Base-by-base conservation (phyloP, 177 flowering plant genomes). In the Vitis hybrid region DNA sequence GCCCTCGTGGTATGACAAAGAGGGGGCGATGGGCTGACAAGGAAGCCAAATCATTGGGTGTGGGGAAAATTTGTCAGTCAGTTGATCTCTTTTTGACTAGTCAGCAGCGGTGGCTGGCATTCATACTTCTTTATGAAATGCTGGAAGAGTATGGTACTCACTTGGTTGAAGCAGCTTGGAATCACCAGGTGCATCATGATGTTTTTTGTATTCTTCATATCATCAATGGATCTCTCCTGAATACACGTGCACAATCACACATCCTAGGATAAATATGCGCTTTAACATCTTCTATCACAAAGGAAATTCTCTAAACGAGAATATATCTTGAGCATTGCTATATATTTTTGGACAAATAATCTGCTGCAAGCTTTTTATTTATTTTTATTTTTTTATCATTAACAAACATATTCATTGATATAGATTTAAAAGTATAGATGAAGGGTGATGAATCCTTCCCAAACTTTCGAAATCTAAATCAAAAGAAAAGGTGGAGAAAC, bases 131-230 rank as follows among this genome's bases (percentile, higher is more conserved):
- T n/a, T 95, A 88, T 82, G 99, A 95, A 77, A 95, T 91, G 94
- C 98, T 95, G 65, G 97, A 95, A 77, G 98, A 95, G 80, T 95
- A 86, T 82, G 99, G 99, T 39, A 87, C 97, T 68, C 99, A 95
- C 81, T 84, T 95, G 69, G 97, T 95, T 73, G 99, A 95, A 81
- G 98, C 99, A 69, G 99, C 98, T 69, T 95, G 99, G 99, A 79
- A 81, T 70, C 90, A 89, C 81, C 99, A 93, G 96, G 99, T 94
- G 63, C 29, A 69, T 68, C 56, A 31, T 62, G 45, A 13, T 77
- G 50, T 49, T 73, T 34, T 39, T 60, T 58, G 49, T 39, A 11
- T 57, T 7, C 26, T 63, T 66, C 56, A 57, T 67, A 8, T 67
- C 53, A 57, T 50, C 2, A n/a, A 45, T 50, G 58, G 20, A 56